These are phyloP conservation scores for Nothophaeocryptopus gaeumannii DNA, from an alignment of 2,329 filamentous ascomycete genomes.

Conservation along the genomic window DNA sequence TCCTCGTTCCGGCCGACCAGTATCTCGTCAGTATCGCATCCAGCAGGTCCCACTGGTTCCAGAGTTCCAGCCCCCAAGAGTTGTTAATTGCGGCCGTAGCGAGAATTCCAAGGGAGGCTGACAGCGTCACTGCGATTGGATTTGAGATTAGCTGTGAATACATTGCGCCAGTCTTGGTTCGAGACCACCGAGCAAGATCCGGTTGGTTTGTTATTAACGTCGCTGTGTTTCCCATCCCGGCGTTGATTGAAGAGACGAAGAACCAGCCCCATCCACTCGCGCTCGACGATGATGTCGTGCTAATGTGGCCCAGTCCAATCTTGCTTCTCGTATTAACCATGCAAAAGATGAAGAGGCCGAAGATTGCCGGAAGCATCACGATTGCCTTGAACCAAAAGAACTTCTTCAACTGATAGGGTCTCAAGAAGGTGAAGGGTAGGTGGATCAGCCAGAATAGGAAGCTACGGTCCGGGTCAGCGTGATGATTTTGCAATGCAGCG, in stretches of 20 bases:
- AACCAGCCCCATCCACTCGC: slow-evolving; percentile 36
- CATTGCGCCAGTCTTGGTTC: slow-evolving; percentile 39
- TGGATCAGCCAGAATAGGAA: slow-evolving; percentile 34
- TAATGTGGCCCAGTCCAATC: slow-evolving; percentile 41
- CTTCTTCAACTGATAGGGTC: slow-evolving; percentile 45
- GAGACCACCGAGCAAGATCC: slow-evolving; percentile 45
- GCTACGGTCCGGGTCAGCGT: slow-evolving; percentile 35
- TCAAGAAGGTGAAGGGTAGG: slow-evolving; percentile 41
- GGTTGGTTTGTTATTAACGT: slow-evolving; percentile 48
- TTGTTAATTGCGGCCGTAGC: slow-evolving; percentile 45
- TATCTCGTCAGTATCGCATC: slow-evolving; percentile 35
- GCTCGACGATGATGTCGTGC: slow-evolving; percentile 40
- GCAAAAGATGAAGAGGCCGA: slow-evolving; percentile 38
- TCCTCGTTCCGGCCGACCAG: slow-evolving; percentile 36
- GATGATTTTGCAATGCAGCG: slow-evolving; percentile 23
- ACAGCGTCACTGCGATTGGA: slow-evolving; percentile 43
- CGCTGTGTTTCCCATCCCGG: slow-evolving; percentile 42
- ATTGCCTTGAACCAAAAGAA: slow-evolving; percentile 48
- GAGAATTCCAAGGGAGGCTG: slow-evolving; percentile 45
- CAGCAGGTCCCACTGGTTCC: slow-evolving; percentile 37
- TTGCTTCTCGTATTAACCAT: slow-evolving; percentile 36
- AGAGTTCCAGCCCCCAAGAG: slow-evolving; percentile 38
- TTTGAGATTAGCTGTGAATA: slow-evolving; percentile 45
- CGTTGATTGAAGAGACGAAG: slow-evolving; percentile 43
- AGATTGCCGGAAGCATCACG: slow-evolving; percentile 37